phyloP scores from a whole-genome alignment of 805 yeast genomes.

The Huiozyma sinensis region DNA sequence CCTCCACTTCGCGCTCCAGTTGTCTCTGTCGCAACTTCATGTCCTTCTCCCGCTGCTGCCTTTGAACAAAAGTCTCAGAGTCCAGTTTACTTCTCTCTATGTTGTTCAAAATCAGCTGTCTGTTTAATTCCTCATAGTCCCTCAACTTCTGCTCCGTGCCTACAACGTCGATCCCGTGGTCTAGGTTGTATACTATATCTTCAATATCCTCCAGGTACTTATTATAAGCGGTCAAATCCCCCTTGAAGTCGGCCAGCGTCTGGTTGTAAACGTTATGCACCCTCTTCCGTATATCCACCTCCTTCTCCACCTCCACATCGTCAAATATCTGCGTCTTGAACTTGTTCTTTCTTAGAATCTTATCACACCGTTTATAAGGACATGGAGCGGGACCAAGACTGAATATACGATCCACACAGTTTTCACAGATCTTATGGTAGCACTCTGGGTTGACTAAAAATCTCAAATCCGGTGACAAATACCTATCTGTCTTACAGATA shows the following conservation, averaged over 20 bases:
- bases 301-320: conserved; percentile 81
- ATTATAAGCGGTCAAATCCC: conserved; percentile 49
- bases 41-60: conserved; percentile 63
- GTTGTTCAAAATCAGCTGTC: conserved; percentile 64
- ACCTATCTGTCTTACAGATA: conserved; percentile 90
- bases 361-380: conserved; percentile 86
- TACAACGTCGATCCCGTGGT: conserved; percentile 58
- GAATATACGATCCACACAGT: conserved; percentile 92
- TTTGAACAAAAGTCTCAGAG: conserved; percentile 46
- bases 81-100: conserved; percentile 65
- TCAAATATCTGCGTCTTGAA: conserved; percentile 91
- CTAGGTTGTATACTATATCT: conserved; percentile 64
- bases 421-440: conserved; percentile 93
- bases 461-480: conserved; percentile 84
- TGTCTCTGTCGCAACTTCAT: conserved; percentile 38
- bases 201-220: conserved; percentile 78
- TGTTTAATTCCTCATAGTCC: conserved; percentile 64
- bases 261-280: conserved; percentile 73
- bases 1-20: conserved; percentile 56
- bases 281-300: conserved; percentile 79
- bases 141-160: conserved; percentile 54
- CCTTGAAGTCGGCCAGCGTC: conserved; percentile 57
- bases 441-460: conserved; percentile 95
- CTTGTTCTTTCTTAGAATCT: conserved; percentile 73
- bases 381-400: conserved; percentile 94